Evolutionary conservation across 805 yeast genomes (phyloP), one percentile per base, ranked within the genome.

Genomic region (Wickerhamomyces subpelliculosus): DNA sequence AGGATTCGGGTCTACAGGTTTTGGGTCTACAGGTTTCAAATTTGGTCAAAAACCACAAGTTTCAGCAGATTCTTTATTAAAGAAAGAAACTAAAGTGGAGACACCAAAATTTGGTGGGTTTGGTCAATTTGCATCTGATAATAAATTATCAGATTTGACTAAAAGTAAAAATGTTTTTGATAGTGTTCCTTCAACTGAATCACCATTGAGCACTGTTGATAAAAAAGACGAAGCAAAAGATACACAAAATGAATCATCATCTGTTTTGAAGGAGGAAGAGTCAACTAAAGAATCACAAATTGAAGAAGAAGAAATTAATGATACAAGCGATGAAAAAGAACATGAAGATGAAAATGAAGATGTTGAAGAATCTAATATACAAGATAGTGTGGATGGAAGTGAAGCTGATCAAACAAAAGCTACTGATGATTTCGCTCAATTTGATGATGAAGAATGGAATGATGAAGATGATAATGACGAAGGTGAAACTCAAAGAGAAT

Each of bases 1-100:
- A 8, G 51, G 51, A 11, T 46, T 44, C 26, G 46, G 41, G 35
- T 35, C 33, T 23, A 10, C 29, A 3, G 42, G 44, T 4, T 36
- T 41, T 27, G 43, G 43, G 3, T 8, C 10, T 10, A 22, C 24
- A 10, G 24, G 24, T 8, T 22, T 22, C 24, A 22, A 22, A 22
- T 22, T 22, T 22, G 24, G 24, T 10, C 27, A 25, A 25, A 25
- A 25, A 25, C 27, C 27, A 13, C 27, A 25, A 25, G 7, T 8
- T 11, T n/a, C 27, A 9, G 12, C 27, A 6, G 13, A 8, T 11
- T 11, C 13, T 9, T 8, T 8, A 13, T 5, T 8, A 11, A 13
- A 25, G 27, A 8, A 8, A 8, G 14, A 25, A 11, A 25, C 7
- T 11, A 13, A 8, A 11, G 8, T 1, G 23, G 8, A 8, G n/a